Conservation (phyloP, 352 stramenopile genomes). For the Pseudoperonospora humuli region DNA sequence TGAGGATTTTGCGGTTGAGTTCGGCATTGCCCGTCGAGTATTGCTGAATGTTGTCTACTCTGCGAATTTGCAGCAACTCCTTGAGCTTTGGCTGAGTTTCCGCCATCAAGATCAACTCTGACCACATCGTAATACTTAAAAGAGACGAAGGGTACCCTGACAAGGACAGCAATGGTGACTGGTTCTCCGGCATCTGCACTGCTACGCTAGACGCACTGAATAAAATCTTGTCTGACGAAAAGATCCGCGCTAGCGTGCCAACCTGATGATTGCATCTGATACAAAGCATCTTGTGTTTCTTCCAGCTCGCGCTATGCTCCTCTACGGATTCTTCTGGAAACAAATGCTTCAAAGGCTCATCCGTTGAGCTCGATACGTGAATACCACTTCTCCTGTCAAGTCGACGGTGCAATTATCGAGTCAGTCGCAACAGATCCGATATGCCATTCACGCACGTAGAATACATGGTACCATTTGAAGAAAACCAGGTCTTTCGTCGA, state of each 20-base stretch:
- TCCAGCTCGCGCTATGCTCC: constrained; percentile 32
- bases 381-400: constrained; percentile 49
- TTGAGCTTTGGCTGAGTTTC: constrained; percentile 65
- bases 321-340: constrained; percentile 34
- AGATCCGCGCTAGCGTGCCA: constrained; percentile 51
- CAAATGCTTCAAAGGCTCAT: constrained; percentile 52
- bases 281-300: constrained; percentile 61
- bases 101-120: constrained; percentile 67
- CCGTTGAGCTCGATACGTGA: constrained; percentile 59
- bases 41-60: constrained; percentile 56
- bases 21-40: constrained; percentile 36
- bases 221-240: constrained; percentile 59
- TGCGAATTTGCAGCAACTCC: constrained; percentile 50
- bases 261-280: constrained; percentile 56
- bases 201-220: constrained; percentile 60
- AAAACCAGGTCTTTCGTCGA: constrained; percentile 63
- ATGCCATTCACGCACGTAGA: no score
- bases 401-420: neutral
- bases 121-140: constrained; percentile 69
- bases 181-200: constrained; percentile 61
- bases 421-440: no score
- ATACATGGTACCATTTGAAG: constrained; percentile 55
- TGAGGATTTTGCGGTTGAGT: constrained; percentile 57
- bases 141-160: constrained; percentile 71
- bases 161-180: constrained; percentile 62